A percentile compares a stretch with the other conserved stretches of the same genome.
Conservation (phyloP, 441 rosid species). For the Gossypium davidsonii region DNA sequence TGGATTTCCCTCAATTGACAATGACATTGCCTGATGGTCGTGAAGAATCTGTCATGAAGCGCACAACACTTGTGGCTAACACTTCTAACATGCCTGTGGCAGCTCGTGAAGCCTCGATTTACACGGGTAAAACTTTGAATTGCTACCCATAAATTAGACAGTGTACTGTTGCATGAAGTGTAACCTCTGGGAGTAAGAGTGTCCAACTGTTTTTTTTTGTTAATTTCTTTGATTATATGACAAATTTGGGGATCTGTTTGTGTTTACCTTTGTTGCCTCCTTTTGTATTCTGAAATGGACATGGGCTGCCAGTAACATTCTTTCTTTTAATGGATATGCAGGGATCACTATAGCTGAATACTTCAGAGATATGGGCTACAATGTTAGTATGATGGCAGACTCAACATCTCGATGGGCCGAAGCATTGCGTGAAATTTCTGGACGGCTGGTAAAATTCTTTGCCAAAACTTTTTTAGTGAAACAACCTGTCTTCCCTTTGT, state of each 20-base stretch:
- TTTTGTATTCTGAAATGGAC: neutral
- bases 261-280: slow-evolving; percentile 4
- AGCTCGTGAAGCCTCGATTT: slow-evolving; percentile 99
- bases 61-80: slow-evolving; percentile 95
- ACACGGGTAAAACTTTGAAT: slow-evolving; percentile 57
- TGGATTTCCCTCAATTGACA: slow-evolving; percentile 99
- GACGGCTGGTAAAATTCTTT: slow-evolving; percentile 68
- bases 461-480: neutral
- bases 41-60: slow-evolving; percentile 99
- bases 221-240: neutral
- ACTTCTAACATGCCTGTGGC: slow-evolving; percentile 99
- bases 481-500: neutral
- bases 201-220: neutral
- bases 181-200: neutral
- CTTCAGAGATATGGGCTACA: slow-evolving; percentile 98
- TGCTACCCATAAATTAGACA: neutral
- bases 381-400: slow-evolving; percentile 99
- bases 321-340: slow-evolving; percentile 27
- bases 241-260: neutral
- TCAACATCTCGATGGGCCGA: slow-evolving; percentile 99
- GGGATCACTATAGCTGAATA: slow-evolving; percentile 98
- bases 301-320: neutral
- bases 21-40: slow-evolving; percentile 99
- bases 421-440: slow-evolving; percentile 99
- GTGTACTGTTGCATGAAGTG: neutral